phyloP scores from a whole-genome alignment of 768 basidiomycete genomes.

The Phaeolepiota aurea region DNA sequence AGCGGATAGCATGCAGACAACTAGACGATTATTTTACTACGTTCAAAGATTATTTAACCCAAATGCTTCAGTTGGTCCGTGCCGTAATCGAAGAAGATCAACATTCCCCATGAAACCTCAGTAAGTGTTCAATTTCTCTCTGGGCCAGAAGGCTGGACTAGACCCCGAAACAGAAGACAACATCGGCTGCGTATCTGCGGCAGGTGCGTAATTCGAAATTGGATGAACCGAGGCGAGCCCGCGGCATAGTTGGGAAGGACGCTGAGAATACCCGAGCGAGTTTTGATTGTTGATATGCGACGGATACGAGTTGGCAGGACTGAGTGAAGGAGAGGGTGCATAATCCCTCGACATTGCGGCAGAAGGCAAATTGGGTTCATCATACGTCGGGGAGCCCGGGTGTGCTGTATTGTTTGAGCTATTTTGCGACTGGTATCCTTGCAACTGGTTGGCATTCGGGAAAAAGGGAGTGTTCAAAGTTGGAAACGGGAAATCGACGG shows the following conservation, averaged over 20 bases:
- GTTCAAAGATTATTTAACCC: neutral
- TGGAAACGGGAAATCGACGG: slow-evolving; percentile 30
- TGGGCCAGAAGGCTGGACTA: slow-evolving; percentile 11
- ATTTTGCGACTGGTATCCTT: slow-evolving; percentile 21
- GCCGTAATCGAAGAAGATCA: neutral
- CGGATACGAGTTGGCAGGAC: slow-evolving; percentile 17
- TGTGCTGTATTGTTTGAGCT: slow-evolving; percentile 18
- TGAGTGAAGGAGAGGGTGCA: slow-evolving; percentile 17
- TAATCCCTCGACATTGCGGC: slow-evolving; percentile 8
- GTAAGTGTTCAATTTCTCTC: slow-evolving; percentile 8
- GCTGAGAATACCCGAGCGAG: slow-evolving; percentile 11
- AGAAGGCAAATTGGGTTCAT: neutral
- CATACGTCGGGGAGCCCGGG: slow-evolving; percentile 18
- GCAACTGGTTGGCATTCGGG: slow-evolving; percentile 28
- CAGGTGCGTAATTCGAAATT: slow-evolving; percentile 10
- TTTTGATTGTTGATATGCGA: slow-evolving; percentile 8
- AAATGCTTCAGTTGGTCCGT: neutral
- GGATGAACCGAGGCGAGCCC: slow-evolving; percentile 7
- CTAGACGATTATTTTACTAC: neutral
- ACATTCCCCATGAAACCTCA: neutral
- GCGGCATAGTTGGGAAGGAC: slow-evolving; percentile 9
- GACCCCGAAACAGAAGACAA: slow-evolving; percentile 6
- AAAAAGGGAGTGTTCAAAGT: slow-evolving; percentile 54
- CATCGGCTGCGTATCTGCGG: slow-evolving; percentile 6
- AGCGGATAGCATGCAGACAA: no score